Evolutionary conservation across 2,329 filamentous ascomycete species (phyloP).

Genomic region (Ophiosphaerella narmari): DNA sequence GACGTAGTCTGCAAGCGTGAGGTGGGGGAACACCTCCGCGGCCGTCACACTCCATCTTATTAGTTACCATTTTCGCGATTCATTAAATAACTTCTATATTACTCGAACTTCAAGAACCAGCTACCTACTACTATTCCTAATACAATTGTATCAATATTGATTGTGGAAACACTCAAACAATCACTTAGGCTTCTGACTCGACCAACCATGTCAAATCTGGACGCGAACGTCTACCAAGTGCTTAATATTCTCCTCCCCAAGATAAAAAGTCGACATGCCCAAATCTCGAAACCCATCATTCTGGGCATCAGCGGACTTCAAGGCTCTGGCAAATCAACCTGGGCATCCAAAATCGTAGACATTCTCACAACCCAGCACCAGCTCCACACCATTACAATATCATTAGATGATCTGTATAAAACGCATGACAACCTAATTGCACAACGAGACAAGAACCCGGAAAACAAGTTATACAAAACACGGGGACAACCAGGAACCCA

Average conservation of each 20-base stretch:
- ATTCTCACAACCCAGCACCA: slow-evolving; percentile 28
- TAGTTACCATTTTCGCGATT: no score
- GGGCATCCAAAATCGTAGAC: slow-evolving; percentile 58
- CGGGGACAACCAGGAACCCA: slow-evolving; percentile 85
- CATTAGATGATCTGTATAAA: slow-evolving; percentile 85
- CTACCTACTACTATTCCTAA: no score
- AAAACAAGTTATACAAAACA: slow-evolving; percentile 78
- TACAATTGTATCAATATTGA: no score
- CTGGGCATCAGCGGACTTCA: slow-evolving; percentile 90
- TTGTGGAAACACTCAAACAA: neutral
- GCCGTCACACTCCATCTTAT: neutral
- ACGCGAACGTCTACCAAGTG: slow-evolving; percentile 33
- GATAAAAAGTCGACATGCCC: slow-evolving; percentile 23
- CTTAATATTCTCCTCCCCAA: slow-evolving; percentile 36
- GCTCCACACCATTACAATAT: slow-evolving; percentile 39
- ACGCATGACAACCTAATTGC: slow-evolving; percentile 68
- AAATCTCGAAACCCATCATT: slow-evolving; percentile 69
- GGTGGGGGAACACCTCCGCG: neutral
- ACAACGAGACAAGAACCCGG: slow-evolving; percentile 67
- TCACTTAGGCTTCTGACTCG: neutral
- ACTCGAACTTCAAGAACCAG: neutral
- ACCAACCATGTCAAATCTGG: slow-evolving; percentile 29
- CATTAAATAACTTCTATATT: no score
- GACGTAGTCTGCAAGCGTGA: neutral
- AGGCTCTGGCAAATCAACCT: slow-evolving; percentile 89